These are phyloP conservation scores for Striga asiatica DNA, from an alignment of 257 asterid genomes.

Conservation along the genomic window DNA sequence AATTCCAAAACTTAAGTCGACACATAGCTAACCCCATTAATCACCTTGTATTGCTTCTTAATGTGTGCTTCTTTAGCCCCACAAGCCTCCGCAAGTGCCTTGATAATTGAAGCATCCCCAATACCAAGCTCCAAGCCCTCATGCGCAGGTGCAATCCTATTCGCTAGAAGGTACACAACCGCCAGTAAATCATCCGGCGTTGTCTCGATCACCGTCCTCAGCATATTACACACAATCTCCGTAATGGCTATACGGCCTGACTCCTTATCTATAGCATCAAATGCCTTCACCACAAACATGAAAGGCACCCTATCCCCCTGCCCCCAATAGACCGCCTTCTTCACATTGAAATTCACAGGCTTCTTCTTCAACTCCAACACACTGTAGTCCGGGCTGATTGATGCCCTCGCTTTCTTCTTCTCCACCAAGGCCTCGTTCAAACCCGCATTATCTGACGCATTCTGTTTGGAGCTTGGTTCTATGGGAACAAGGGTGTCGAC, in stretches of 20 bases:
- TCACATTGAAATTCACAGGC: constrained; percentile 48
- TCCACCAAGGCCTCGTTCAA: constrained; percentile 16
- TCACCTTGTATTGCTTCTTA: constrained; percentile 74
- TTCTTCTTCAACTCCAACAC: constrained; percentile 59
- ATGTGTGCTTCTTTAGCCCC: constrained; percentile 72
- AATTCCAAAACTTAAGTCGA: neutral
- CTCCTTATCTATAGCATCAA: constrained; percentile 71
- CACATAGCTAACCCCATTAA: constrained; percentile 1
- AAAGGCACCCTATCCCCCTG: constrained; percentile 77
- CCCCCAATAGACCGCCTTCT: constrained; percentile 77
- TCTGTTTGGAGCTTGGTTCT: constrained; percentile 7
- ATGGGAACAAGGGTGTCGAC: neutral
- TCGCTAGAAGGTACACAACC: constrained; percentile 67
- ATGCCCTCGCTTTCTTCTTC: constrained; percentile 34
- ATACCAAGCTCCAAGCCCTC: constrained; percentile 95
- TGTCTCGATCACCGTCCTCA: constrained; percentile 81
- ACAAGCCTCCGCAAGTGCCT: constrained; percentile 91
- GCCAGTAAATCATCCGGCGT: constrained; percentile 72
- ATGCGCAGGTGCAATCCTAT: constrained; percentile 72
- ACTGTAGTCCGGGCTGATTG: constrained; percentile 59
- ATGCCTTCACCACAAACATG: constrained; percentile 74
- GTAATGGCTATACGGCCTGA: constrained; percentile 76
- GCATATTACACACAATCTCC: constrained; percentile 73
- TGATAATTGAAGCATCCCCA: constrained; percentile 73
- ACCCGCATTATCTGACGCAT: constrained; percentile 11